A percentile compares a stretch with the other conserved stretches of the same genome.
These are phyloP conservation scores for Eustoma russellianum DNA, from an alignment of 257 asterid genomes.

Conservation along the genomic window DNA sequence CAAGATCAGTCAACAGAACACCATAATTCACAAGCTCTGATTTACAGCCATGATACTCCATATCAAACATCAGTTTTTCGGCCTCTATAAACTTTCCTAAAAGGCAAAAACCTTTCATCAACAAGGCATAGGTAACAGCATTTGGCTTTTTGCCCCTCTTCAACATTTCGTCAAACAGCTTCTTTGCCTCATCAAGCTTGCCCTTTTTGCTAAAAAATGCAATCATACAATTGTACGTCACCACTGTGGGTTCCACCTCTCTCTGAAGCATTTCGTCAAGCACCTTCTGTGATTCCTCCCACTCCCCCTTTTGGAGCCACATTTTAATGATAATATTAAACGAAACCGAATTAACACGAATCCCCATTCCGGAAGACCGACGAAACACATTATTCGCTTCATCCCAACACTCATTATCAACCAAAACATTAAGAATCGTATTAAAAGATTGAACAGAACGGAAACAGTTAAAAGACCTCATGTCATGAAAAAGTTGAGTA, in stretches of 20 bases:
- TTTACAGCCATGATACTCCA: conserved; percentile 90
- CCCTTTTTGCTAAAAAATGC: conserved; percentile 68
- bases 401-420: conserved; percentile 25
- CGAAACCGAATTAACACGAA: conserved; percentile 56
- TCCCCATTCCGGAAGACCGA: conserved; percentile 43
- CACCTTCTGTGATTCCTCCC: conserved; percentile 52
- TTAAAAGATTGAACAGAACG: conserved; percentile 61
- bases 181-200: conserved; percentile 41
- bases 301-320: conserved; percentile 53
- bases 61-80: conserved; percentile 76
- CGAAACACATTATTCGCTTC: conserved; percentile 46
- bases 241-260: conserved; percentile 58
- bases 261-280: conserved; percentile 86
- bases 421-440: conserved; percentile 59
- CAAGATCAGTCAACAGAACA: conserved; percentile 64
- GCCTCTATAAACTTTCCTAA: conserved; percentile 55
- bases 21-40: conserved; percentile 54
- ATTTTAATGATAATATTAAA: conserved; percentile 61
- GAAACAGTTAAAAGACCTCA: conserved; percentile 58
- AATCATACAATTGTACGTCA: conserved; percentile 64
- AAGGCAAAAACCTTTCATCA: conserved; percentile 73
- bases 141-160: conserved; percentile 46
- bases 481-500: conserved; percentile 36
- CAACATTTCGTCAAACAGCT: conserved; percentile 63
- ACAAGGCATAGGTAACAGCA: conserved; percentile 56